Evolutionary conservation across 2,329 filamentous ascomycete species (phyloP).

Genomic region (Fusarium poae): DNA sequence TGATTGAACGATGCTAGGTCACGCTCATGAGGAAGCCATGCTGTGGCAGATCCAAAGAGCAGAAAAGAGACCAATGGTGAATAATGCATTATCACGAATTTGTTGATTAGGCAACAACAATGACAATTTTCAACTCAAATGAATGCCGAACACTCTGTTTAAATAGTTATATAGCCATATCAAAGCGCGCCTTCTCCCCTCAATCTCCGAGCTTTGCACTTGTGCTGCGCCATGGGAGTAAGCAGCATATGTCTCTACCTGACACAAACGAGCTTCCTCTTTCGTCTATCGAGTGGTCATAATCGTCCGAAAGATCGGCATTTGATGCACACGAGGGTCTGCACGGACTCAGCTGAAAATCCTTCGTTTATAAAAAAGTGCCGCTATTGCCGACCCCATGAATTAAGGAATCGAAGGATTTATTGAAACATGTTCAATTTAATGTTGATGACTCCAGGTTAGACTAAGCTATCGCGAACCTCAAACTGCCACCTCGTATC

Average conservation of each 20-base stretch:
- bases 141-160: background rate
- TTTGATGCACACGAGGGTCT: background rate
- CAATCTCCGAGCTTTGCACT: background rate
- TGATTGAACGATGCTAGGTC: conserved; percentile 37
- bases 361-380: background rate
- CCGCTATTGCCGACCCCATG: background rate
- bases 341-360: background rate
- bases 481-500: too few species aligned
- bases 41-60: conserved; percentile 15
- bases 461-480: too few species aligned
- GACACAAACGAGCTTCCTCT: background rate
- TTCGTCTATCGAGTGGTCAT: background rate
- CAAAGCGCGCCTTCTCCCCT: background rate
- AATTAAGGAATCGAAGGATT: background rate
- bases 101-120: background rate
- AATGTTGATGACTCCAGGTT: background rate
- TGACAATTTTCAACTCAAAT: background rate
- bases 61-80: background rate
- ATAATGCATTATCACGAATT: background rate
- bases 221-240: background rate
- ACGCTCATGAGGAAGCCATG: conserved; percentile 34
- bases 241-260: background rate
- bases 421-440: background rate
- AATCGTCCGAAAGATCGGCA: background rate
- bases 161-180: background rate